These are phyloP conservation scores for Penicillium frequentans DNA, from an alignment of 2,329 filamentous ascomycete species.

Conservation along the genomic window DNA sequence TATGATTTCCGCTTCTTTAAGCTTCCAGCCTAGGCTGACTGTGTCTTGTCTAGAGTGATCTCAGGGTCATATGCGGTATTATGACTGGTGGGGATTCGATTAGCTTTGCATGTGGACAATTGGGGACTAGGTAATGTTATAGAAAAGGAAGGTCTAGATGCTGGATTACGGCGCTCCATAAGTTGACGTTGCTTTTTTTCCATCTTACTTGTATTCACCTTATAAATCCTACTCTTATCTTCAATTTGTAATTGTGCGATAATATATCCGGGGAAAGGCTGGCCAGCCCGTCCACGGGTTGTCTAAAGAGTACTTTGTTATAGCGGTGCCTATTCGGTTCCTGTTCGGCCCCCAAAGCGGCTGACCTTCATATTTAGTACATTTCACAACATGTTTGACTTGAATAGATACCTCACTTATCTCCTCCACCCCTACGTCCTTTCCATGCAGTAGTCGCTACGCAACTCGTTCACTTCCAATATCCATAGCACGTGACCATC, in stretches of 20 bases:
- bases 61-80: not conserved
- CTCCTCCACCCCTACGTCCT: not conserved
- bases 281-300: not conserved
- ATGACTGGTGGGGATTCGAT: not conserved
- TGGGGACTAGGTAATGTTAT: not conserved
- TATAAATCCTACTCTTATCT: not conserved
- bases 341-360: not conserved
- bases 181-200: not conserved
- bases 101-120: not conserved
- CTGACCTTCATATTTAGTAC: not conserved
- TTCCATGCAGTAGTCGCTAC: not conserved
- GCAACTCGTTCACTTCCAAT: not conserved
- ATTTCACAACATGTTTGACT: not conserved
- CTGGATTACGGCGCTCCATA: not conserved
- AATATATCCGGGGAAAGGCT: not conserved
- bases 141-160: not conserved
- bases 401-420: not conserved
- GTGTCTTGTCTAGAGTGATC: not conserved
- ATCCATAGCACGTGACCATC: not conserved
- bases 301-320: not conserved
- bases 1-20: slow-evolving; percentile 3
- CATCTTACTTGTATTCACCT: not conserved
- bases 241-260: not conserved
- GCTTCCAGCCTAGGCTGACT: not conserved
- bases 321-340: not conserved